A percentile compares a stretch with the other conserved stretches of the same genome.
Evolutionary conservation across 495 filamentous ascomycete genomes (phyloP).

Genomic region (Aspergillus coremiiformis): DNA sequence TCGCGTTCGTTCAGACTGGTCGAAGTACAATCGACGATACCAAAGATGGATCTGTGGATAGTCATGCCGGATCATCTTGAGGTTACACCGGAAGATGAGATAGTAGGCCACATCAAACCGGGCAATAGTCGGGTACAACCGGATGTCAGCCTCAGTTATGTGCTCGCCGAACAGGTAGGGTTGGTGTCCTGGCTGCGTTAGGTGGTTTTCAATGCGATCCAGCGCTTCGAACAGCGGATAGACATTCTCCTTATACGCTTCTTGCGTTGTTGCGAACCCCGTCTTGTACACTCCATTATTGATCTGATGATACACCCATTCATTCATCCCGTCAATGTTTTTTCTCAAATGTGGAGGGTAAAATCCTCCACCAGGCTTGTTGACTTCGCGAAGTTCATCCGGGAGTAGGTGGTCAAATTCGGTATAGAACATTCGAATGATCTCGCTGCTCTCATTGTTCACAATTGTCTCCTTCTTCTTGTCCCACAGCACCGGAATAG

Average conservation of each 20-base stretch:
- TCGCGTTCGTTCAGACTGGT: constrained; percentile 42
- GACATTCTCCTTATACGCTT: constrained; percentile 55
- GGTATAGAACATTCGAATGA: constrained; percentile 60
- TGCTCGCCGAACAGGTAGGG: constrained; percentile 58
- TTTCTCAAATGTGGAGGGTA: constrained; percentile 46
- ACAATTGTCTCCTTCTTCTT: constrained; percentile 65
- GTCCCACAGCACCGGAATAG: constrained; percentile 75
- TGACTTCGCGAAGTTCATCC: constrained; percentile 36
- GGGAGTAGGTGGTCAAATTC: constrained; percentile 56
- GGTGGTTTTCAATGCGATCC: constrained; percentile 55
- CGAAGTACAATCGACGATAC: constrained; percentile 67
- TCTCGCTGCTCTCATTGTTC: constrained; percentile 80
- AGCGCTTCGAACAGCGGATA: constrained; percentile 54
- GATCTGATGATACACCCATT: constrained; percentile 58
- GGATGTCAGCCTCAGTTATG: constrained; percentile 62
- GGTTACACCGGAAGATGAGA: constrained; percentile 63
- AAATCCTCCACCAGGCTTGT: constrained; percentile 41
- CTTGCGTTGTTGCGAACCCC: constrained; percentile 59
- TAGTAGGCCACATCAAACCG: constrained; percentile 65
- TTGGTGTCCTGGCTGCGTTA: constrained; percentile 38
- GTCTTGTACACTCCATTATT: constrained; percentile 70
- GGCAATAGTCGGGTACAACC: constrained; percentile 57
- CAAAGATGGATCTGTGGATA: constrained; percentile 64
- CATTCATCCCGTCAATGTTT: constrained; percentile 56
- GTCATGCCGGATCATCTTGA: constrained; percentile 61